Conservation (phyloP, 2,329 filamentous ascomycete genomes). For the Xylaria sp. region DNA sequence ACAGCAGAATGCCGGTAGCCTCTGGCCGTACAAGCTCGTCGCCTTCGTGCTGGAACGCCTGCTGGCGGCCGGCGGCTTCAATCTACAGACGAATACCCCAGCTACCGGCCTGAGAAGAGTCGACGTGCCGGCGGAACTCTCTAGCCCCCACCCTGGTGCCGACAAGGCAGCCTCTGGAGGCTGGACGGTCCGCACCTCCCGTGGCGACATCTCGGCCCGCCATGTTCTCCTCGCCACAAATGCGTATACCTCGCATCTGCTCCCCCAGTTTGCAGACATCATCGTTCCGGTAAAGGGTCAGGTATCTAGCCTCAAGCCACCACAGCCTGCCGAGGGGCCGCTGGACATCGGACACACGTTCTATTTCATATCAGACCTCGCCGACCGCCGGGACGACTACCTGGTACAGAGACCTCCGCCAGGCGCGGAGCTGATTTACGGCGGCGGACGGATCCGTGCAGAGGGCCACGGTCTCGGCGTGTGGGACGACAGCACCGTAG, state of each 20-base stretch:
- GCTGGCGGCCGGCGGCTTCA: slow-evolving; percentile 60
- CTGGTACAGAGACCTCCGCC: slow-evolving; percentile 2
- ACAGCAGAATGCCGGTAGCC: slow-evolving; percentile 70
- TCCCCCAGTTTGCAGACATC: slow-evolving; percentile 72
- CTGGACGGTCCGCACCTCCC: slow-evolving; percentile 74
- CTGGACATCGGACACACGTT: slow-evolving; percentile 32
- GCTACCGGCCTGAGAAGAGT: slow-evolving; percentile 57
- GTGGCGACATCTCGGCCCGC: slow-evolving; percentile 71
- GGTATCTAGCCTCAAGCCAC: slow-evolving; percentile 71
- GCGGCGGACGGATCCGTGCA: slow-evolving; percentile 12
- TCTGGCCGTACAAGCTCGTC: slow-evolving; percentile 89
- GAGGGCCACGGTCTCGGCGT: neutral
- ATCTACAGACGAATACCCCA: slow-evolving; percentile 79
- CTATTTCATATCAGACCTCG: neutral
- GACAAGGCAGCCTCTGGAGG: slow-evolving; percentile 36
- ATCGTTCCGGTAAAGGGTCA: slow-evolving; percentile 78
- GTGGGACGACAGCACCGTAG: neutral
- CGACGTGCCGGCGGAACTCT: no score
- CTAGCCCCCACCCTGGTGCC: no score
- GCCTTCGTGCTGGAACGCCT: slow-evolving; percentile 74
- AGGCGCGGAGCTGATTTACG: slow-evolving; percentile 44
- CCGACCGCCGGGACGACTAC: slow-evolving; percentile 12
- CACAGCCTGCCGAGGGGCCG: neutral
- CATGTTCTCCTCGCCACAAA: slow-evolving; percentile 84
- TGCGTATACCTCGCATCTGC: slow-evolving; percentile 80